These are phyloP conservation scores for Yamadazyma epiphylla DNA, from an alignment of 1,139 yeast genomes.

Conservation along the genomic window DNA sequence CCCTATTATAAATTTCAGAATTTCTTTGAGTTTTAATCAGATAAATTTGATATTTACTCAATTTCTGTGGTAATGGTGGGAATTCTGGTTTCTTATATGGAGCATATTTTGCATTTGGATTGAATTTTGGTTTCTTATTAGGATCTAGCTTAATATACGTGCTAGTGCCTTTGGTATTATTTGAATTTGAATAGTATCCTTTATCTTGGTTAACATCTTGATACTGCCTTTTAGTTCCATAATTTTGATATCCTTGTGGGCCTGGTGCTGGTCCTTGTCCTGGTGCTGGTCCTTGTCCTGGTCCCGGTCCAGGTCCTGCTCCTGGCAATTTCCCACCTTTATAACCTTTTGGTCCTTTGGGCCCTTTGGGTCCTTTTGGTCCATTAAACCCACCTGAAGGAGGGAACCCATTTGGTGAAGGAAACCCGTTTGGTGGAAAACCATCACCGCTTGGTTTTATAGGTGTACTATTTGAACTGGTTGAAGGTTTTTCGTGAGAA, in stretches of 20 bases:
- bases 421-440: too few species aligned
- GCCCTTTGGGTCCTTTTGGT: background rate
- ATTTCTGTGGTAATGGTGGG: slow-evolving; percentile 9
- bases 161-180: slow-evolving; percentile 1
- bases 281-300: too few species aligned
- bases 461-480: too few species aligned
- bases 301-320: background rate
- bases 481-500: too few species aligned
- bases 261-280: too few species aligned
- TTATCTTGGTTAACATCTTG: too few species aligned
- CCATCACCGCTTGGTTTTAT: too few species aligned
- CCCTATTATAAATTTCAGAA: slow-evolving; percentile 31
- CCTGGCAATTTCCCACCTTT: slow-evolving; percentile 1
- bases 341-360: slow-evolving; percentile 4
- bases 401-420: too few species aligned
- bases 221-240: too few species aligned
- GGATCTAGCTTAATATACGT: slow-evolving; percentile 2
- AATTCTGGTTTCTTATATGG: background rate
- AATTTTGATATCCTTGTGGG: too few species aligned
- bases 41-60: slow-evolving; percentile 28
- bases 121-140: slow-evolving; percentile 6
- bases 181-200: background rate
- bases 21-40: slow-evolving; percentile 24
- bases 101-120: background rate
- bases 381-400: too few species aligned